Evolutionary conservation across 116 monocot genomes (phyloP), one percentile per base, ranked within the genome.

Genomic region (Zostera marina): DNA sequence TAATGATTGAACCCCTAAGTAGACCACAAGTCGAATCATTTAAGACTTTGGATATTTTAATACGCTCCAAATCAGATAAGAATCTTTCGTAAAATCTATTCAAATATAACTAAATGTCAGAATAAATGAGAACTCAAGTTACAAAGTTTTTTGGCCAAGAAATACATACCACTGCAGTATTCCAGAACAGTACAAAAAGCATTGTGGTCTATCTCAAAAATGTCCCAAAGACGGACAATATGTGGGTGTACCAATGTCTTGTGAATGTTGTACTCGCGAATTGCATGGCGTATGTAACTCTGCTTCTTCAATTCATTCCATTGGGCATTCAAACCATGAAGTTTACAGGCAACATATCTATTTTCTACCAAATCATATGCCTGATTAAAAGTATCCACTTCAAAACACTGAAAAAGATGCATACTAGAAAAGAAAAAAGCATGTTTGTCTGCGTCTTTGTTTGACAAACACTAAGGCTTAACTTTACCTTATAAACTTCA

Each of bases 291-390:
- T 79, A 81, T 86, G 63, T 98, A 98, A 60, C 86, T 98, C 58
- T 86, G 83, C 53, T 98, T 98, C 63, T 98, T 98, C 66, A 90
- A 83, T 73, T 98, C 98, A 54, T 85, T 90, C 98, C 98, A 98
- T 56, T 98, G 90, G 71, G 78, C 72, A 83, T 98, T 98, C 62
- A 98, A 61, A 58, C 98, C 74, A 68, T 98, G 98, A 74, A 98
- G 98, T 73, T 98, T 98, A 67, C 98, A 90, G 1, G 98, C 98
- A 46, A 98, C 98, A 57, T 90, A 98, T 70, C 85, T 80, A 63
- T 83, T 66, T 70, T 90, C 98, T 67, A 86, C 55, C 76, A 98
- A 76, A 73, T 98, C 98, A 72, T 75, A 98, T 62, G 98, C 98
- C 98, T 98, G 77, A 66, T 69, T 69, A 55, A 93, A 69, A 84